A percentile compares a stretch with the other conserved stretches of the same genome.
These are phyloP conservation scores for Penicillium odoratum DNA, from an alignment of 495 filamentous ascomycete species.

Conservation along the genomic window DNA sequence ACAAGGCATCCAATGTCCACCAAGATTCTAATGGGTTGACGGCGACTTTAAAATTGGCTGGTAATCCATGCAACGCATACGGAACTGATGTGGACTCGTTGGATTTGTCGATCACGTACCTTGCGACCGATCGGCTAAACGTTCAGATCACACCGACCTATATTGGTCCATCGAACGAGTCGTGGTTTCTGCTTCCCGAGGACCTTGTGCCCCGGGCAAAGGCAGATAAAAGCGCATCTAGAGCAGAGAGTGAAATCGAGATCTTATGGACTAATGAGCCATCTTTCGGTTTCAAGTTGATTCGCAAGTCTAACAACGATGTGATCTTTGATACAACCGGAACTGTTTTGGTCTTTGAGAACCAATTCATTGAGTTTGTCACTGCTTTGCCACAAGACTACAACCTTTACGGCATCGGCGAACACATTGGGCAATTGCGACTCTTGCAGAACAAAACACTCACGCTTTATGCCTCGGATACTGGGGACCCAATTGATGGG, in stretches of 20 bases:
- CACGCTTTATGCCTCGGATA: constrained; percentile 72
- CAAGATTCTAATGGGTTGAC: constrained; percentile 48
- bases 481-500: constrained; percentile 59
- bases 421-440: constrained; percentile 58
- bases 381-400: constrained; percentile 58
- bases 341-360: constrained; percentile 58
- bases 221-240: constrained; percentile 38
- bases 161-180: constrained; percentile 61
- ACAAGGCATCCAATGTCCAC: constrained; percentile 54
- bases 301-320: constrained; percentile 56
- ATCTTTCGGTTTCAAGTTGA: constrained; percentile 59
- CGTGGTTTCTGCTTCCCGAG: constrained; percentile 68
- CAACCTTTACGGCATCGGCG: constrained; percentile 64
- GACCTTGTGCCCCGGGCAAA: constrained; percentile 60
- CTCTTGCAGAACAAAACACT: constrained; percentile 60
- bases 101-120: constrained; percentile 56
- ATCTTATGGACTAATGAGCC: constrained; percentile 61
- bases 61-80: constrained; percentile 60
- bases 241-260: constrained; percentile 49
- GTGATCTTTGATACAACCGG: constrained; percentile 58
- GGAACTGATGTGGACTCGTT: constrained; percentile 61
- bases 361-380: constrained; percentile 66
- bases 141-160: constrained; percentile 60
- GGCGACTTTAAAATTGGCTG: constrained; percentile 55
- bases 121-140: constrained; percentile 53